A percentile compares a stretch with the other conserved stretches of the same genome.
Evolutionary conservation across 805 yeast species (phyloP).

Genomic region (Lachancea thermotolerans): DNA sequence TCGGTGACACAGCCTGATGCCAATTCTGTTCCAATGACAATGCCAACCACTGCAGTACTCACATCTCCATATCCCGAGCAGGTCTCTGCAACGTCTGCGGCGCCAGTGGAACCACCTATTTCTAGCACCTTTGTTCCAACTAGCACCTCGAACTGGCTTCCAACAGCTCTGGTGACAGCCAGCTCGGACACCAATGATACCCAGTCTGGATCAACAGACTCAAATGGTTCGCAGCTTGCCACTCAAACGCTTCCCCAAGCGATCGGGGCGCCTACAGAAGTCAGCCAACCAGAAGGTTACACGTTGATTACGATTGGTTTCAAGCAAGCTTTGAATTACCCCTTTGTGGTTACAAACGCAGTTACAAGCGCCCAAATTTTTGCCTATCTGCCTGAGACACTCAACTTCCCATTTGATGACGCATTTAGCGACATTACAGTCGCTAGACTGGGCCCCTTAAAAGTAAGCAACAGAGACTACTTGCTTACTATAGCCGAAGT

Average conservation of each 20-base stretch:
- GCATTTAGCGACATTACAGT: slow-evolving; percentile 51
- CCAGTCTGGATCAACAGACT: slow-evolving; percentile 26
- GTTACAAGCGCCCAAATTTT: slow-evolving; percentile 70
- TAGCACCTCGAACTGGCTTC: slow-evolving; percentile 46
- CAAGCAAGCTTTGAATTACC: slow-evolving; percentile 71
- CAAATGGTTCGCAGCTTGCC: slow-evolving; percentile 40
- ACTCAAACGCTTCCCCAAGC: slow-evolving; percentile 38
- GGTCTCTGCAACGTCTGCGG: no score
- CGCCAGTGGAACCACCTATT: no score
- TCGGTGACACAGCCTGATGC: no score
- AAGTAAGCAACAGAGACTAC: slow-evolving; percentile 48
- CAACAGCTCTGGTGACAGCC: slow-evolving; percentile 73
- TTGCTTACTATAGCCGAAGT: slow-evolving; percentile 85
- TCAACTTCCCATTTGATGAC: slow-evolving; percentile 53
- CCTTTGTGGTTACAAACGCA: slow-evolving; percentile 77
- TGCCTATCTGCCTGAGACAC: slow-evolving; percentile 69
- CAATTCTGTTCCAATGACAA: no score
- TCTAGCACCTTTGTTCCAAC: background rate
- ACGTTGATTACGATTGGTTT: slow-evolving; percentile 39
- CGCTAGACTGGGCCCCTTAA: slow-evolving; percentile 67
- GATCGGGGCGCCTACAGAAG: slow-evolving; percentile 33
- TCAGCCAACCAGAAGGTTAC: slow-evolving; percentile 28
- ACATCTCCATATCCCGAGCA: background rate
- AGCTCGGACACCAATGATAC: slow-evolving; percentile 18
- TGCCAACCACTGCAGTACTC: background rate